A percentile compares a stretch with the other conserved stretches of the same genome.
Conservation (phyloP, 139 green algal species). For the Limnomonas spitsbergensis region DNA sequence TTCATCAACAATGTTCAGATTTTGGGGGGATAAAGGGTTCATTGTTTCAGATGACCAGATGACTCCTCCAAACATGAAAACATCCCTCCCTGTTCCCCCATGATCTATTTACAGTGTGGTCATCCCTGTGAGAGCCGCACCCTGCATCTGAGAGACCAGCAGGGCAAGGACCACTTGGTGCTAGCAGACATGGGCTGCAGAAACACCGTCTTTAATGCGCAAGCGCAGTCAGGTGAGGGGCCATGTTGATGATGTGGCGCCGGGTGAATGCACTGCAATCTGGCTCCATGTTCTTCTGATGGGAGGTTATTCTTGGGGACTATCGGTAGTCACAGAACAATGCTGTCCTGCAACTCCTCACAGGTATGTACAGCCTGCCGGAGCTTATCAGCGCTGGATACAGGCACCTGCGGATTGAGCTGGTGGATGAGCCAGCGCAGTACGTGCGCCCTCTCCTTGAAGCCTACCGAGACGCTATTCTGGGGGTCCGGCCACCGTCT, state of each 20-base stretch:
- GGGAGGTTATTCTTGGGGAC: no score
- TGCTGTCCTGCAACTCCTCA: no score
- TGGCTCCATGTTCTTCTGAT: no score
- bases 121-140: slow-evolving; percentile 78
- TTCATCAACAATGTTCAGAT: no score
- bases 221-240: slow-evolving; percentile 44
- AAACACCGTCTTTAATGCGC: slow-evolving; percentile 87
- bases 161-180: slow-evolving; percentile 75
- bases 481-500: background rate
- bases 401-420: slow-evolving; percentile 64
- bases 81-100: no score
- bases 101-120: slow-evolving; percentile 39
- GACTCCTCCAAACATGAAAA: no score
- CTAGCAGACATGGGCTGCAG: slow-evolving; percentile 78
- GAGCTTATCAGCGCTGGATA: slow-evolving; percentile 42
- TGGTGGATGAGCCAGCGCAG: slow-evolving; percentile 71
- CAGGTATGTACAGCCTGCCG: slow-evolving; percentile 40
- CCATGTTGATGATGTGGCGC: no score
- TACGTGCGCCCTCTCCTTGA: slow-evolving; percentile 33
- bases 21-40: no score
- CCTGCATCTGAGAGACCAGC: slow-evolving; percentile 69
- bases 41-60: no score
- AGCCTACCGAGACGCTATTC: background rate
- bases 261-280: background rate
- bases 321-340: no score